phyloP scores from a whole-genome alignment of 2,329 filamentous ascomycete species.

The Aspergillus flavus region DNA sequence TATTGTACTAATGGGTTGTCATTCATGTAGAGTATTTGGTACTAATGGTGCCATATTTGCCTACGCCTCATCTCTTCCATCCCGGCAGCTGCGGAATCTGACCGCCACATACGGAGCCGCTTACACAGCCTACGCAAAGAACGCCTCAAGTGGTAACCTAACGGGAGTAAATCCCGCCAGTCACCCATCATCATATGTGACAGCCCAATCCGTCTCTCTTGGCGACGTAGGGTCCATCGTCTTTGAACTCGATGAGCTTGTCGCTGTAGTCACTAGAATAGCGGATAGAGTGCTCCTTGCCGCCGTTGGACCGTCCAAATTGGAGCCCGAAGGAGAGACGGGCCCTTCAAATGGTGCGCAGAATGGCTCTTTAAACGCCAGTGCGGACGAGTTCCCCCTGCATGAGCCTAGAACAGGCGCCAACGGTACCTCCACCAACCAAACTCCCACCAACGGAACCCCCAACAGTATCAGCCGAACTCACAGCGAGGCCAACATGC shows the following conservation, averaged over 20 bases:
- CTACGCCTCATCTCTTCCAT: conserved; percentile 42
- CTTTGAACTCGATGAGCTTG: conserved; percentile 44
- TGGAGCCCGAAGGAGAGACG: conserved; percentile 18
- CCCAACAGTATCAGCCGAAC: conserved; percentile 9
- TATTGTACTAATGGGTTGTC: conserved; percentile 10
- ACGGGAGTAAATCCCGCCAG: conserved; percentile 47
- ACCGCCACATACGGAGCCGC: conserved; percentile 48
- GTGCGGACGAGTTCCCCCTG: background rate
- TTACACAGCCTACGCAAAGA: conserved; percentile 47
- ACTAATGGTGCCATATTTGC: conserved; percentile 49
- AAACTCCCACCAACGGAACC: conserved; percentile 14
- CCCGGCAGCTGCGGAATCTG: conserved; percentile 44
- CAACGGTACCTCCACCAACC: conserved; percentile 12
- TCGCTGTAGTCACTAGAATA: conserved; percentile 45
- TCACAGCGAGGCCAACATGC: conserved; percentile 18
- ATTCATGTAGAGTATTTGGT: conserved; percentile 40
- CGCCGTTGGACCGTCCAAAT: conserved; percentile 42
- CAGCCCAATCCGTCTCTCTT: conserved; percentile 43
- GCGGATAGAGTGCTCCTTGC: conserved; percentile 48
- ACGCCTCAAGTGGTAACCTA: conserved; percentile 42
- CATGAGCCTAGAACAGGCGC: conserved; percentile 1
- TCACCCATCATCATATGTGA: conserved; percentile 47
- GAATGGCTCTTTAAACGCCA: background rate
- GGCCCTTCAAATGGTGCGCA: conserved; percentile 14
- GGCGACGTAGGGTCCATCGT: conserved; percentile 49